Base-by-base conservation (phyloP, 2,329 filamentous ascomycete species). In the Neocucurbitaria cava region DNA sequence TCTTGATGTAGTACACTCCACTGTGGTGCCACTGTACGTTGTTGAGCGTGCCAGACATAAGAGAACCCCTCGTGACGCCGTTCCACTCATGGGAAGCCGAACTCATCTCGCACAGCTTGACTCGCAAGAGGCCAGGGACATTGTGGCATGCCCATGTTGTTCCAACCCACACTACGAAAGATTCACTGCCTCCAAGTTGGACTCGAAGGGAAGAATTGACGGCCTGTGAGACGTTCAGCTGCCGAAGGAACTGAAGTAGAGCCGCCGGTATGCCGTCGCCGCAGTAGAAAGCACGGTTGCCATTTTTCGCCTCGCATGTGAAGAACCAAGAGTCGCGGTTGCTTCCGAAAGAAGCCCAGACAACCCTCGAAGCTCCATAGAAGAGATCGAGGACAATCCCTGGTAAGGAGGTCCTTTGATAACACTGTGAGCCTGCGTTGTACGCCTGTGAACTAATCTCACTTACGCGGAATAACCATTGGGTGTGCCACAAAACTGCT, bases 391-490 rank as follows among this genome's bases (percentile, higher is more conserved):
- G 28, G 2, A 70, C 20, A 11, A 44, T 28, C 2, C 36, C 17
- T 2, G 71, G 70, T 11, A 73, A 38, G n/a, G 67, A 49, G 1
- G 48, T 56, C 5, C 70, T 71, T 18, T 9, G 21, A 6, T 13
- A n/a, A 20, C 2, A 5, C 36, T 15, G 13, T 65, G 15, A 61
- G 56, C 30, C 15, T 15, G 10, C 30, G 30, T 2, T 21, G 20
- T n/a, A 10, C 4, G 15, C 18, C 8, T 20, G 13, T 11, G 33
- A n/a, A 26, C 26, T 6, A 23, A 36, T 5, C 6, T n/a, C 1
- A 56, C 63, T 54, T 52, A 73, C 69, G 61, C 60, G 7, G 53
- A 58, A 48, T 68, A 74, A 7, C 68, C 72, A 17, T 66, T 65
- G 5, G 66, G 65, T 2, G 66, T 71, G 24, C 52, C 69, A 23